Evolutionary conservation across 179 eudicot species (phyloP).

Genomic region (Spergularia azorica): DNA sequence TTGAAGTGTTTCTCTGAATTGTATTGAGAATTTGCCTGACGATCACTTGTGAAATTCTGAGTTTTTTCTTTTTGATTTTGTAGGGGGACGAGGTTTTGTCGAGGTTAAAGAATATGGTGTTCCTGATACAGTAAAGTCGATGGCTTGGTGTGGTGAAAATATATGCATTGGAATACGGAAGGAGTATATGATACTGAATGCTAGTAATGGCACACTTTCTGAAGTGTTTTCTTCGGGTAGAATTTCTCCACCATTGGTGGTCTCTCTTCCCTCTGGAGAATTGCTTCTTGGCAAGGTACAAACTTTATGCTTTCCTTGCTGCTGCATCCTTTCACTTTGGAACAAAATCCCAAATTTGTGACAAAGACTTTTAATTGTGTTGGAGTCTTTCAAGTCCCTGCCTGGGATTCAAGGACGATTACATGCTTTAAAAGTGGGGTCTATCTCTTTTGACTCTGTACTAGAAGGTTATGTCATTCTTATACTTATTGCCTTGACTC

Average conservation of each 20-base stretch:
- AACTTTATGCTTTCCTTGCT: no score
- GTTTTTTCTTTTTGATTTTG: conserved; percentile 17
- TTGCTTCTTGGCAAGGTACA: conserved; percentile 74
- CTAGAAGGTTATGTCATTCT: no score
- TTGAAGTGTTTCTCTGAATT: neutral
- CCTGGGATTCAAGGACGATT: no score
- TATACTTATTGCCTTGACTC: no score
- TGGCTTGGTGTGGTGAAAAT: conserved; percentile 99
- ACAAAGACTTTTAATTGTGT: no score
- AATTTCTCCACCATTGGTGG: conserved; percentile 87
- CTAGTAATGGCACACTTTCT: conserved; percentile 73
- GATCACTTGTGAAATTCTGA: neutral
- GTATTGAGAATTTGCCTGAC: neutral
- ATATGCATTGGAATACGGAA: conserved; percentile 89
- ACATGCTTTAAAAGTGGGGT: no score
- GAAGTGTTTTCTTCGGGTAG: conserved; percentile 97
- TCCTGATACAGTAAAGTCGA: conserved; percentile 86
- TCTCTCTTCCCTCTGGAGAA: conserved; percentile 88
- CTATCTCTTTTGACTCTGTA: no score
- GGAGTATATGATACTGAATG: conserved; percentile 85
- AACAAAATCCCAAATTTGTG: no score
- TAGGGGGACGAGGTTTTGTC: conserved; percentile 94
- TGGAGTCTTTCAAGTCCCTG: no score
- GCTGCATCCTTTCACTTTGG: no score
- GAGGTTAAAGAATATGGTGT: conserved; percentile 96